Base-by-base conservation (phyloP, 148 eudicot species). In the Fagopyrum homotropicum region DNA sequence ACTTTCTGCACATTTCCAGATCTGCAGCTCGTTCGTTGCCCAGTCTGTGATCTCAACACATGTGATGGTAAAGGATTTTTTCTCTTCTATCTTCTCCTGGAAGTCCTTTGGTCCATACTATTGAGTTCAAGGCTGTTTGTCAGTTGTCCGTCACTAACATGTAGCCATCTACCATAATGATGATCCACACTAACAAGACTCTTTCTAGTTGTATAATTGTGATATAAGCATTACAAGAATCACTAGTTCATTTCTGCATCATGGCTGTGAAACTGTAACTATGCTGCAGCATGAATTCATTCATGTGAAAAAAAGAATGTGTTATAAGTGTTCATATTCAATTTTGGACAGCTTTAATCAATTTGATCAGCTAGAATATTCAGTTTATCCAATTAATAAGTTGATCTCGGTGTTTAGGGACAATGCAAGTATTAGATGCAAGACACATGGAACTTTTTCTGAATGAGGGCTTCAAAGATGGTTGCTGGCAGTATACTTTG, bases 11-110 rank as follows among this genome's bases (percentile, higher is more conserved):
- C 78, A 16, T 72, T 79, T 78, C 69, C 89, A 95, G 99, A 95
- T 88, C 78, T 95, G 76, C 99, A 95, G 89, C 96, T 95, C 16
- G 99, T 88, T 79, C 88, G 99, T 12, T 95, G 99, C 81, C 99
- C 99, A 47, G 99, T 92, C 46, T 95, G 99, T 74, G 92, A 92
- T 86, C 96, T 90, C 69, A 83, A 88, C 78, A 86, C 97, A 5
- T 95, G 99, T 79, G 97, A 95, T 75, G 99, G 99, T 95, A 61
- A 86, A 91, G 69, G 80, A 46, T 43, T 4, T 66, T 14, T 66
- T 35, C 16, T 35, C 17, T 14, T 35, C 71, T 40, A 12, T 14
- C 43, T 35, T 15, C 30, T 35, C 45, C 71, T 35, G 7, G 45
- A 35, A 66, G 5, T 12, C 45, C 7, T 29, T 63, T 63, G 15